phyloP scores from a whole-genome alignment of 2,329 filamentous ascomycete species.

The Hypoxylon sp. region DNA sequence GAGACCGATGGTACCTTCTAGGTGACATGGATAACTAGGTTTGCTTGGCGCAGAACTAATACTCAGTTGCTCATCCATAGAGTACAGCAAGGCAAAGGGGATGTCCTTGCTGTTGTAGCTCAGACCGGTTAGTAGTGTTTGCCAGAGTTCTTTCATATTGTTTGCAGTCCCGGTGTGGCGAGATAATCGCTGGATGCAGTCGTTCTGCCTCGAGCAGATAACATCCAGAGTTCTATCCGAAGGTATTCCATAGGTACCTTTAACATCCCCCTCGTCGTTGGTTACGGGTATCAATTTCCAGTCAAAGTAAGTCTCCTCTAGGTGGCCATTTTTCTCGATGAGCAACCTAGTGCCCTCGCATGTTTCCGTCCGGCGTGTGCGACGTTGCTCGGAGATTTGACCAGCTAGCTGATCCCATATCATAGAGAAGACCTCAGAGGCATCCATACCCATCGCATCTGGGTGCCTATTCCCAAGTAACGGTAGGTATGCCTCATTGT shows the following conservation, averaged over 20 bases:
- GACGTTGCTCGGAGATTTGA: constrained; percentile 50
- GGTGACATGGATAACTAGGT: constrained; percentile 41
- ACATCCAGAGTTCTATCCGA: constrained; percentile 54
- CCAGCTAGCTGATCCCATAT: constrained; percentile 53
- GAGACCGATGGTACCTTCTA: constrained; percentile 46
- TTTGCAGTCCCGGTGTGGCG: constrained; percentile 52
- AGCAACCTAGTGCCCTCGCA: constrained; percentile 51
- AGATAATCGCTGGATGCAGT: constrained; percentile 57
- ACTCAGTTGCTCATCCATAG: constrained; percentile 48
- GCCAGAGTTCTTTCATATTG: constrained; percentile 56
- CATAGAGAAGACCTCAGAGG: constrained; percentile 58
- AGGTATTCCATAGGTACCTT: constrained; percentile 46
- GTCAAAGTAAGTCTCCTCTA: constrained; percentile 60
- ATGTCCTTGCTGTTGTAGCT: constrained; percentile 50
- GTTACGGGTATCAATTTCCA: constrained; percentile 61
- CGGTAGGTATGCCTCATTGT: constrained; percentile 56
- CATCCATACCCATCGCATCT: constrained; percentile 55
- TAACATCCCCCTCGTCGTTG: constrained; percentile 56
- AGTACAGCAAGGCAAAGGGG: constrained; percentile 55
- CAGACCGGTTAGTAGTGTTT: constrained; percentile 47
- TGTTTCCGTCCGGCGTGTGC: constrained; percentile 46
- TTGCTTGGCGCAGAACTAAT: constrained; percentile 31
- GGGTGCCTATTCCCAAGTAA: constrained; percentile 56
- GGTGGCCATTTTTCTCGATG: constrained; percentile 54
- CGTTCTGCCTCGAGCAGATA: constrained; percentile 55